Evolutionary conservation across 2,329 filamentous ascomycete genomes (phyloP).

Genomic region (Penicillium sp.): DNA sequence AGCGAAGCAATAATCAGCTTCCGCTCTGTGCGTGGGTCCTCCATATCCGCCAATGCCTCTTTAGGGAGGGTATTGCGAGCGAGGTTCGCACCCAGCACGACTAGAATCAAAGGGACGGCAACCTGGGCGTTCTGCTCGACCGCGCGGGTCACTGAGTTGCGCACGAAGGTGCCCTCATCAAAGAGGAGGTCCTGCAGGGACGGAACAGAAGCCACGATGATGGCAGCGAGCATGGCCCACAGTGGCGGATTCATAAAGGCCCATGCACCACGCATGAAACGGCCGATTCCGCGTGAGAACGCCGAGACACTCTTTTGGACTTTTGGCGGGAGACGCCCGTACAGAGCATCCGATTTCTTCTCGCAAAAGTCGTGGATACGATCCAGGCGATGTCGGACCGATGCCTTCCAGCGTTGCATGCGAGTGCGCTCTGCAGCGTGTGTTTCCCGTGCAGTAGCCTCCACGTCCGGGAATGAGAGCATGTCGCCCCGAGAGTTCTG

Average conservation of each 20-base stretch:
- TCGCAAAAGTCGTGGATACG: constrained; percentile 20
- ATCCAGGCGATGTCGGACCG: constrained; percentile 17
- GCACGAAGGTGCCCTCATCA: constrained; percentile 78
- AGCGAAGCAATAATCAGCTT: constrained; percentile 82
- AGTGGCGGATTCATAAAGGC: constrained; percentile 98
- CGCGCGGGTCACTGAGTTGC: constrained; percentile 87
- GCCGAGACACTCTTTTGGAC: constrained; percentile 50
- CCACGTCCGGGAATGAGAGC: constrained; percentile 52
- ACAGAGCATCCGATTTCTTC: constrained; percentile 32
- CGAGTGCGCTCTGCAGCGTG: constrained; percentile 25
- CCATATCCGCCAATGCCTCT: constrained; percentile 60
- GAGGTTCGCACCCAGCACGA: constrained; percentile 90
- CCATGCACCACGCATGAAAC: constrained; percentile 66
- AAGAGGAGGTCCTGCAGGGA: constrained; percentile 81
- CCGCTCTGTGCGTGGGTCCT: constrained; percentile 64
- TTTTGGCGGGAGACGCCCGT: constrained; percentile 49
- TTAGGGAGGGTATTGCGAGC: constrained; percentile 81
- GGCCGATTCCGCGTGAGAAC: constrained; percentile 40
- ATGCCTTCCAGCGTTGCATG: constrained; percentile 28
- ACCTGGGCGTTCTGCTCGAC: constrained; percentile 81
- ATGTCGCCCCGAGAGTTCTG: constrained; percentile 52
- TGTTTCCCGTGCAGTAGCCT: constrained; percentile 26
- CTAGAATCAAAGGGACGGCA: constrained; percentile 88
- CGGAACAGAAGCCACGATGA: constrained; percentile 85
- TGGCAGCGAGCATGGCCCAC: constrained; percentile 92